Conservation (phyloP, 495 filamentous ascomycete genomes). For the Aspergillus coremiiformis region DNA sequence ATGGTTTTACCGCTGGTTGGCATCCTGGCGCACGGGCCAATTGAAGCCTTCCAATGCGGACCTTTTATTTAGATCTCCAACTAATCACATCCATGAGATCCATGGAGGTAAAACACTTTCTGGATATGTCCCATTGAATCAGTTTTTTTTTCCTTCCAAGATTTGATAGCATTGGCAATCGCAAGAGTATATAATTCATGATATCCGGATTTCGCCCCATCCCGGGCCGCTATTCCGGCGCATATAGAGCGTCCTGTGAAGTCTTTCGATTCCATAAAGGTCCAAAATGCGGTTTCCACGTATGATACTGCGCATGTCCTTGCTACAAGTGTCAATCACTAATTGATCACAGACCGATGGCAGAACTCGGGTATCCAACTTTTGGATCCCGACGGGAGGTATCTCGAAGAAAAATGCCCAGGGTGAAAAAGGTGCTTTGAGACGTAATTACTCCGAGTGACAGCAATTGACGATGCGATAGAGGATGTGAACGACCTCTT, state of each 20-base stretch:
- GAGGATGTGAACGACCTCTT: slow-evolving; percentile 68
- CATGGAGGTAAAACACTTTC: too few species aligned
- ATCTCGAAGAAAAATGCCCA: slow-evolving; percentile 50
- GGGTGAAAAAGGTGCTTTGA: slow-evolving; percentile 30
- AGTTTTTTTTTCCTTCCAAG: neutral
- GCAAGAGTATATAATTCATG: slow-evolving; percentile 13
- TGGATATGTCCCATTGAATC: neutral
- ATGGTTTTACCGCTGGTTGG: slow-evolving; percentile 16
- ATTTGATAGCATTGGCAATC: neutral
- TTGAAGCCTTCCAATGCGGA: neutral
- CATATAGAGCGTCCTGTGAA: slow-evolving; percentile 15
- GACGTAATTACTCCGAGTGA: neutral
- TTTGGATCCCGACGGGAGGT: slow-evolving; percentile 75
- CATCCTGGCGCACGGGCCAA: slow-evolving; percentile 14
- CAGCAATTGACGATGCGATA: slow-evolving; percentile 17
- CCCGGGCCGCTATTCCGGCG: slow-evolving; percentile 18
- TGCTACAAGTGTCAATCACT: neutral
- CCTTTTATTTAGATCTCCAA: neutral
- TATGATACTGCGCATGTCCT: slow-evolving; percentile 3
- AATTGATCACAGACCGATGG: slow-evolving; percentile 41
- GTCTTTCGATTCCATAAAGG: slow-evolving; percentile 10
- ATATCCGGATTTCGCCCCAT: slow-evolving; percentile 17
- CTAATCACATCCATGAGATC: neutral
- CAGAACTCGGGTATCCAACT: slow-evolving; percentile 57
- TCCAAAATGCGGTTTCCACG: slow-evolving; percentile 19